A percentile compares a stretch with the other conserved stretches of the same genome.
Evolutionary conservation across 345 rosid species (phyloP).

Genomic region (Eucalyptus pauciflora): DNA sequence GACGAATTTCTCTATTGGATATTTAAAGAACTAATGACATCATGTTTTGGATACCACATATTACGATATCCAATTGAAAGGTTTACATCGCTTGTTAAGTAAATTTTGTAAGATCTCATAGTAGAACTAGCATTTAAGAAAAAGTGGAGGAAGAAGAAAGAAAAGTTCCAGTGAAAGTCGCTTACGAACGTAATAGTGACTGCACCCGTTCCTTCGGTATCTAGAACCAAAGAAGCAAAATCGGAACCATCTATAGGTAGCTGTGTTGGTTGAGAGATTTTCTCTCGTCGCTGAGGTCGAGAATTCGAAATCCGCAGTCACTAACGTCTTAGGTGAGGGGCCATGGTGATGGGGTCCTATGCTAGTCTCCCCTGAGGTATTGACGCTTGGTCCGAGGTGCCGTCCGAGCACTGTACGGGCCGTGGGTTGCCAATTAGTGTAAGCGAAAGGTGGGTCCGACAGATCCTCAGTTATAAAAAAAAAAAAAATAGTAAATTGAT

Average conservation of each 20-base stretch:
- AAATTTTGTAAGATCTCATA: neutral
- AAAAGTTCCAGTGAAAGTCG: neutral
- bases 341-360: too few relatives aligned
- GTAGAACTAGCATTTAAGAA: neutral
- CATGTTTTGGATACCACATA: neutral
- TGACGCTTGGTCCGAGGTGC: too few relatives aligned
- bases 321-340: too few relatives aligned
- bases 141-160: neutral
- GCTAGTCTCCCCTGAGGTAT: too few relatives aligned
- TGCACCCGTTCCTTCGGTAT: neutral
- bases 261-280: too few relatives aligned
- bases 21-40: neutral
- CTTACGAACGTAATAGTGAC: neutral
- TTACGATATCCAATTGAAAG: neutral
- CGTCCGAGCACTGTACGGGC: too few relatives aligned
- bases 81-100: neutral
- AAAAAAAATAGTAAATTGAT: too few relatives aligned
- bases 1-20: neutral
- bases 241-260: rapidly evolving
- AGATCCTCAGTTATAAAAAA: too few relatives aligned
- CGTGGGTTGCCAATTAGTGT: too few relatives aligned
- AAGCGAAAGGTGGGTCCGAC: too few relatives aligned
- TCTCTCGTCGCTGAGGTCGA: too few relatives aligned
- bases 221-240: neutral
- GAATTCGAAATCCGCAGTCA: rapidly evolving